These are phyloP conservation scores for Populus simonii DNA, from an alignment of 345 rosid genomes.

Conservation along the genomic window DNA sequence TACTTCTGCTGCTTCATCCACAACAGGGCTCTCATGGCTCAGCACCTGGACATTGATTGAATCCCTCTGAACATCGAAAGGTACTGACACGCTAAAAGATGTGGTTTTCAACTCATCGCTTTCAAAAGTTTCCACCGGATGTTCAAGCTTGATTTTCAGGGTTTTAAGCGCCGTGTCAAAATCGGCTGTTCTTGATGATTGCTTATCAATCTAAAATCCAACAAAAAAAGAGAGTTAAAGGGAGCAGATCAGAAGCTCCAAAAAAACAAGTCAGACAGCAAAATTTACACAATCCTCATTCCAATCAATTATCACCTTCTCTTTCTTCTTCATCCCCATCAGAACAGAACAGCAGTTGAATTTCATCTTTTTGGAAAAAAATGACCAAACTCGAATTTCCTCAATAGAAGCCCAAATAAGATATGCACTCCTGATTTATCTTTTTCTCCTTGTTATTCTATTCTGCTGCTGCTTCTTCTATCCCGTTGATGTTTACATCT, in stretches of 20 bases:
- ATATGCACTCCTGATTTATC: not conserved
- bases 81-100: conserved; percentile 31
- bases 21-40: conserved; percentile 31
- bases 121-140: conserved; percentile 53
- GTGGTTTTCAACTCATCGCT: conserved; percentile 38
- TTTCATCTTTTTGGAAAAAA: conserved; percentile 39
- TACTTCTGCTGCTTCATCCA: conserved; percentile 39
- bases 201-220: conserved; percentile 35
- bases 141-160: conserved; percentile 48
- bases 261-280: not conserved
- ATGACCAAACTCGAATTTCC: conserved; percentile 5
- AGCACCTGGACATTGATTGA: conserved; percentile 25
- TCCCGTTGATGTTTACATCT: conserved; percentile 31
- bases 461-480: not conserved
- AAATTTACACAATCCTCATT: not conserved
- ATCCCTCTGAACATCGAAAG: conserved; percentile 21
- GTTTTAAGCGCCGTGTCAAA: conserved; percentile 28
- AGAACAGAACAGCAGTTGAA: conserved; percentile 43
- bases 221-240: conserved; percentile 2
- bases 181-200: conserved; percentile 22
- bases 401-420: not conserved
- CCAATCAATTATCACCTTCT: conserved; percentile 37
- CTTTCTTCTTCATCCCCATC: conserved; percentile 39
- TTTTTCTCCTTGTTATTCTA: not conserved
- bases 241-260: not conserved